phyloP scores from a whole-genome alignment of 2,329 filamentous ascomycete species.

The Neonectria neomacrospora region DNA sequence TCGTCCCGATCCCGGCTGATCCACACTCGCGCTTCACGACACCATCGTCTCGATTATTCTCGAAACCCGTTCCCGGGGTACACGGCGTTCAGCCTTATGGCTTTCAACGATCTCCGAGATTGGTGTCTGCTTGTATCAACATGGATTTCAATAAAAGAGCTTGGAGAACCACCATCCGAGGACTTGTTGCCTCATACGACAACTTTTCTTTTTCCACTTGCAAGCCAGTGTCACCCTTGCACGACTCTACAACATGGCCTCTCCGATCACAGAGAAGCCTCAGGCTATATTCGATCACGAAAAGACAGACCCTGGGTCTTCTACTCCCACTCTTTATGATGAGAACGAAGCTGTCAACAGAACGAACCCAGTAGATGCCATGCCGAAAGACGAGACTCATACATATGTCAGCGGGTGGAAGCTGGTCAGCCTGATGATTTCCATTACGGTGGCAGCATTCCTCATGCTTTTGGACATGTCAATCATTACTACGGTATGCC shows the following conservation, averaged over 20 bases:
- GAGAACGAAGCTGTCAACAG: conserved; percentile 18
- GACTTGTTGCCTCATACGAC: background rate
- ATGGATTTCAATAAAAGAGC: conserved; percentile 23
- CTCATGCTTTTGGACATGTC: conserved; percentile 63
- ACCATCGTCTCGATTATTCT: background rate
- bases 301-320: conserved; percentile 18
- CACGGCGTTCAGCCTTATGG: conserved; percentile 22
- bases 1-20: conserved; percentile 12
- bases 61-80: conserved; percentile 13
- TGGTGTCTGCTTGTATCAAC: conserved; percentile 8
- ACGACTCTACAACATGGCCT: conserved; percentile 8
- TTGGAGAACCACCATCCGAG: conserved; percentile 17
- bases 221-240: background rate
- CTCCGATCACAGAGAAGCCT: conserved; percentile 11
- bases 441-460: conserved; percentile 57
- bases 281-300: conserved; percentile 8
- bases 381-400: conserved; percentile 24
- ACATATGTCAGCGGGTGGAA: conserved; percentile 45
- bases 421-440: conserved; percentile 49
- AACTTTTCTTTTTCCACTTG: background rate
- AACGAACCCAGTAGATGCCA: conserved; percentile 18
- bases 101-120: conserved; percentile 18
- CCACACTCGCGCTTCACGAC: background rate
- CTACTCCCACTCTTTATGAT: conserved; percentile 36
- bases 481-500: conserved; percentile 61